Percentiles rank a stretch among this genome's conserved stretches.
Conservation (phyloP, 1,284 basidiomycete species). For the Marasmius fiardii region DNA sequence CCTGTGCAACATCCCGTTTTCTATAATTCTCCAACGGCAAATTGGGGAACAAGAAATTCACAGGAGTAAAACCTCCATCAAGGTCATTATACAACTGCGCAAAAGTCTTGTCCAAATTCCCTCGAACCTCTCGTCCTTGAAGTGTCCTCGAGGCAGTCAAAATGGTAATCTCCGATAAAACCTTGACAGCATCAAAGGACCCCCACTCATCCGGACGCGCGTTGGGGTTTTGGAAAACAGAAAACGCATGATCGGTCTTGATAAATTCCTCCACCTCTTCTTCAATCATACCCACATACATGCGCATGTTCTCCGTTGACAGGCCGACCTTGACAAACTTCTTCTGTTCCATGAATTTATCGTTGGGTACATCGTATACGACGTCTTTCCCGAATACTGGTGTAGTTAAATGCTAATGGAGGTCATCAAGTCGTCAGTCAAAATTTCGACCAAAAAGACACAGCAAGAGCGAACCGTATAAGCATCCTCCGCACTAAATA, state of each 20-base stretch:
- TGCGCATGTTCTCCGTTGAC: slow-evolving; percentile 87
- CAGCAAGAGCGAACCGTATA: slow-evolving; percentile 67
- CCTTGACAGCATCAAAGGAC: slow-evolving; percentile 69
- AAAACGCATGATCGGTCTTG: slow-evolving; percentile 59
- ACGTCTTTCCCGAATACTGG: slow-evolving; percentile 97
- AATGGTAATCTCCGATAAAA: slow-evolving; percentile 92
- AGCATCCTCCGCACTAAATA: slow-evolving; percentile 95
- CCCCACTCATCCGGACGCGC: slow-evolving; percentile 67
- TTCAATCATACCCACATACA: slow-evolving; percentile 90
- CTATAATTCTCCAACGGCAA: slow-evolving; percentile 90
- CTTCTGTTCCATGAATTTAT: slow-evolving; percentile 99
- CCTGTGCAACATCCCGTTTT: slow-evolving; percentile 85
- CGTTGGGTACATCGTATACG: slow-evolving; percentile 97
- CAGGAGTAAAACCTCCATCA: slow-evolving; percentile 88
- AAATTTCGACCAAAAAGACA: slow-evolving; percentile 9
- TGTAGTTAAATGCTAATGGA: slow-evolving; percentile 75
- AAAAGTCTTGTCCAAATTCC: slow-evolving; percentile 78
- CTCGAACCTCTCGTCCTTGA: slow-evolving; percentile 90
- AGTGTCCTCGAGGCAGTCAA: slow-evolving; percentile 91
- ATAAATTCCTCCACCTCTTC: slow-evolving; percentile 80
- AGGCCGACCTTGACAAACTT: slow-evolving; percentile 96
- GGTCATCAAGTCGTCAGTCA: slow-evolving; percentile 4
- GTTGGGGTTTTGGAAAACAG: slow-evolving; percentile 55
- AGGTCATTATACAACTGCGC: slow-evolving; percentile 88
- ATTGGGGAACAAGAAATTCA: slow-evolving; percentile 95